phyloP scores from a whole-genome alignment of 2,329 filamentous ascomycete genomes.

The Uncinocarpus reesii region DNA sequence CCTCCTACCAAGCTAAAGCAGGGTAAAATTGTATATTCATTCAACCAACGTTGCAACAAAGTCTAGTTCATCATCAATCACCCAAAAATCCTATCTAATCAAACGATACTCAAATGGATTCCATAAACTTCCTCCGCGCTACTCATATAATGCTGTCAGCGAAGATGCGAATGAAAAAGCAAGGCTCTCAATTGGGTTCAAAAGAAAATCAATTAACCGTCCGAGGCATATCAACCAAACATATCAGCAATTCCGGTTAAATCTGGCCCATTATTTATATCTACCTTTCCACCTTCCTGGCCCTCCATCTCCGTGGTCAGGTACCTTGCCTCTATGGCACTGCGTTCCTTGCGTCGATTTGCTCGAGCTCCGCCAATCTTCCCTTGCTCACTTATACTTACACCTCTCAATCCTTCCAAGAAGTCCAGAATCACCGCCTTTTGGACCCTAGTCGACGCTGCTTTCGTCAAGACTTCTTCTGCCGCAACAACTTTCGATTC shows the following conservation, averaged over 20 bases:
- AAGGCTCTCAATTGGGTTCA: background rate
- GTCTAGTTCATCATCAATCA: too few species aligned
- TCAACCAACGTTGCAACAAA: too few species aligned
- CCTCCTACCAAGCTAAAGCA: background rate
- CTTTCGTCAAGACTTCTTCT: constrained; percentile 46
- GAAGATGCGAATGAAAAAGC: background rate
- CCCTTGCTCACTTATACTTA: constrained; percentile 88
- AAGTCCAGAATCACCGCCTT: constrained; percentile 73
- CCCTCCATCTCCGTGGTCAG: constrained; percentile 38
- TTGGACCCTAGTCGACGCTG: constrained; percentile 60
- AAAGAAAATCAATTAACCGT: background rate
- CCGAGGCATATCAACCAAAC: constrained; percentile 32
- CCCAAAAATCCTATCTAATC: too few species aligned
- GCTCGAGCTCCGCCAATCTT: constrained; percentile 50
- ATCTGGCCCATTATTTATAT: constrained; percentile 41
- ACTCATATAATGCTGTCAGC: background rate
- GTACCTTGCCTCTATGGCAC: constrained; percentile 34
- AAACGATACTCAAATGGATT: too few species aligned
- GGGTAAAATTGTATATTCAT: too few species aligned
- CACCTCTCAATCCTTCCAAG: constrained; percentile 73
- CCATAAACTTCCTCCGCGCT: background rate
- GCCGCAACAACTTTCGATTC: constrained; percentile 56
- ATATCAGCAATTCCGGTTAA: constrained; percentile 45
- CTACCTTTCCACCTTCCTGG: constrained; percentile 32
- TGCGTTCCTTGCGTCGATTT: constrained; percentile 35